Evolutionary conservation across 1,284 basidiomycete genomes (phyloP), one percentile per base, ranked within the genome.

Genomic region (Ustilago trichophora): DNA sequence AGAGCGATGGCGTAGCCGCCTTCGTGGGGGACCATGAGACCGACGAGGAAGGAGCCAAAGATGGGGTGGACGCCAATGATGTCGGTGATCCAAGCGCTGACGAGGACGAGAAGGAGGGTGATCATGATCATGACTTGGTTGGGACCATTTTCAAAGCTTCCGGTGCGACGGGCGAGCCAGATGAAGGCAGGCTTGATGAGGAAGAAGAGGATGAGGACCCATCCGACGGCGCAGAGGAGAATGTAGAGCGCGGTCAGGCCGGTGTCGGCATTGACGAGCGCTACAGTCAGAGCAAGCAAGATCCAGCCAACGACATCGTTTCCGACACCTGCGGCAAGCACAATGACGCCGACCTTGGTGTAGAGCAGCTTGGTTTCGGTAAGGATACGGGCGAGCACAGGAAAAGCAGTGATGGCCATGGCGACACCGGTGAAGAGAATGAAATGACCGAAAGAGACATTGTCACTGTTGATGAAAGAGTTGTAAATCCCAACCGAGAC

Each of bases 391-490:
- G 94, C 97, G 4, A 98, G 86, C 4, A 98, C 94, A 0, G 86
- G 83, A 47, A 84, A 83, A 0, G 93, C 93, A 0, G 93, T 97
- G 82, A 97, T 97, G 3, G 90, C 89, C 83, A 89, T 92, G 0
- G 93, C 89, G 15, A 95, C 91, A 42, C 92, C 92, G 34, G 91
- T 88, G 82, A 97, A 98, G 35, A 98, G 88, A 85, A 98, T 87
- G 82, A 98, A 98, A 79, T 96, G 87, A 1, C 91, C 89, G 80
- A 91, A 88, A 36, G 88, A 83, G 53, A 90, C 87, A 37, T 82
- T 83, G 22, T 75, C 55, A 11, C 38, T 44, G 69, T 88, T 85
- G 75, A 95, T 89, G 82, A 94, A 95, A 4, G 86, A 78, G 48
- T 89, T 83, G 84, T 95, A 98, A 27, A 98, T 80, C 1, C 91